Base-by-base conservation (phyloP, 140 eudicot species). In the Ambrosia hybrid region DNA sequence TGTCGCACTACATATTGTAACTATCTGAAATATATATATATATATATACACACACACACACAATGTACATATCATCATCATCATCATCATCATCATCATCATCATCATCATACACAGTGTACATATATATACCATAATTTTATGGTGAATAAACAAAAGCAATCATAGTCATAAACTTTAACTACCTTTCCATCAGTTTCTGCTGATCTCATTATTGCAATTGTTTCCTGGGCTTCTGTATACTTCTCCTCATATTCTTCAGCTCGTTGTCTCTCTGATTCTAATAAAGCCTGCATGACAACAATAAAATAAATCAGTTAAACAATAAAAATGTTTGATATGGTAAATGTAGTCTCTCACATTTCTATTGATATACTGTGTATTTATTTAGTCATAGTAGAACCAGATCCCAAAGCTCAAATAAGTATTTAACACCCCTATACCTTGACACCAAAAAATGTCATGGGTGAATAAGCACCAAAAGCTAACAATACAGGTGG, bases 131-230 rank as follows among this genome's bases (percentile, higher is more conserved):
- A 21, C 26, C 26, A 21, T 21, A 21, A 21, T 21, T 34, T 37
- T 57, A 37, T 52, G 65, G 65, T 74, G 49, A 64, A 12, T 36
- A 73, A 53, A 63, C 38, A 55, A 70, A 55, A 53, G 52, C 70
- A 83, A 83, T 61, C 51, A 70, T 15, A 55, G 48, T 33, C 73
- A 55, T 56, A 38, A 17, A 57, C 21, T 57, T 83, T 82, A 67
- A 70, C 83, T 63, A 87, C 87, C 83, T 79, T 82, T 87, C 67
- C 84, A 78, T 92, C 96, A 59, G 91, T 85, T 79, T 86, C 96
- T 76, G 86, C 96, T 59, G 82, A 78, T 81, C 80, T 92, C 81
- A 81, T 89, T 57, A 68, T 83, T 81, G 87, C 81, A 46, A 82
- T 85, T 76, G 89, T 73, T 76, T 82, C 88, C 49, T 71, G 71